Conservation (phyloP, 163 green algal genomes). For the Trebouxiophyceae sp. region DNA sequence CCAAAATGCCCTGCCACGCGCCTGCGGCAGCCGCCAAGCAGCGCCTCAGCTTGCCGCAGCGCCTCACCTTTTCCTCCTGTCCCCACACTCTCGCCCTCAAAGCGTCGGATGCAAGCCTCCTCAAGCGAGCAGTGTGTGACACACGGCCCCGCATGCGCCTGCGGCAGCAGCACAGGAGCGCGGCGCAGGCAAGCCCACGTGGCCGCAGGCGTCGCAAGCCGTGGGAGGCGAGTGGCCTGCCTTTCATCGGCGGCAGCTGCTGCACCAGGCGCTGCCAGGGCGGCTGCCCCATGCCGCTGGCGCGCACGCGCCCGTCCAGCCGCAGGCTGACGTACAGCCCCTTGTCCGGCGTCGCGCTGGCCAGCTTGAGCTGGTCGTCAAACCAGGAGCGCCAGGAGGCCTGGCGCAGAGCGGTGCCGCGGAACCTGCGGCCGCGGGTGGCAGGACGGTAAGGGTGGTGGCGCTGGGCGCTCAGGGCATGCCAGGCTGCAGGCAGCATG, state of each 20-base stretch:
- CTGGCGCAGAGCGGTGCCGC: conserved; percentile 34
- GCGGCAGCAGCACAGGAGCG: too few species aligned
- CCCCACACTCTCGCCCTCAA: too few species aligned
- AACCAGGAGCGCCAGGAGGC: conserved; percentile 68
- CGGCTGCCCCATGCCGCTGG: conserved; percentile 48
- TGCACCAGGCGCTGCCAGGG: conserved; percentile 55
- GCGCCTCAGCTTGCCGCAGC: too few species aligned
- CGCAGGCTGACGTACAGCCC: conserved; percentile 76
- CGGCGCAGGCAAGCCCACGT: too few species aligned
- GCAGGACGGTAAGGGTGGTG: not conserved
- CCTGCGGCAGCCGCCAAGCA: too few species aligned
- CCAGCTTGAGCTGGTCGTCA: conserved; percentile 45
- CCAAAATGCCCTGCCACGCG: conserved; percentile 55
- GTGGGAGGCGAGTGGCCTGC: conserved; percentile 9
- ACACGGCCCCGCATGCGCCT: too few species aligned
- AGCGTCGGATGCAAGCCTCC: too few species aligned
- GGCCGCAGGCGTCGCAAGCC: too few species aligned
- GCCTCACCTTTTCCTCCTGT: too few species aligned
- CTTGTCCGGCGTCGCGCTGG: conserved; percentile 33
- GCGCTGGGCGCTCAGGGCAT: not conserved
- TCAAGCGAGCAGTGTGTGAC: too few species aligned
- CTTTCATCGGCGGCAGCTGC: conserved; percentile 60
- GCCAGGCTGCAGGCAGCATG: not conserved
- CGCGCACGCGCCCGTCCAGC: conserved; percentile 66
- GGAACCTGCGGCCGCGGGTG: conserved; percentile 24